phyloP scores from a whole-genome alignment of 345 rosid species.

The Gossypium sturtianum region DNA sequence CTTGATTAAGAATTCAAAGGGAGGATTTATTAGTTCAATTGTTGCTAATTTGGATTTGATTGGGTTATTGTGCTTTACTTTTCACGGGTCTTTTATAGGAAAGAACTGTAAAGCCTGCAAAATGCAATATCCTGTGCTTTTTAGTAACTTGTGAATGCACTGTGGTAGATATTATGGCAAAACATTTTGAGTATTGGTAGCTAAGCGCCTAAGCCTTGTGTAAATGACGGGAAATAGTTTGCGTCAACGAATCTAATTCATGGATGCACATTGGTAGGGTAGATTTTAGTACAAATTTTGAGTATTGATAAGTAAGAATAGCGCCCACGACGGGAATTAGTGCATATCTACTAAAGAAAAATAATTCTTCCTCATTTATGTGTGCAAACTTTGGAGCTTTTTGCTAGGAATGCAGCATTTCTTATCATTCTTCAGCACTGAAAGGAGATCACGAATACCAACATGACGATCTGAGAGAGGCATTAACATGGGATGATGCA shows the following conservation, averaged over 20 bases:
- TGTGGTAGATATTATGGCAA: neutral
- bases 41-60: neutral
- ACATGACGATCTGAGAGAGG: constrained; percentile 20
- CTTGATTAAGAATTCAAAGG: neutral
- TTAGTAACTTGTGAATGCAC: neutral
- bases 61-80: neutral
- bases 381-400: neutral
- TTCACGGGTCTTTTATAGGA: neutral
- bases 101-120: neutral
- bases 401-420: neutral
- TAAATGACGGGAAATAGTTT: neutral
- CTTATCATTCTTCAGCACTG: neutral
- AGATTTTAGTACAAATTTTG: neutral
- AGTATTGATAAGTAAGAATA: neutral
- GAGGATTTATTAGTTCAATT: neutral
- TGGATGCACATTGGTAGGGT: neutral
- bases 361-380: neutral
- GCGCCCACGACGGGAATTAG: neutral
- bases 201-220: neutral
- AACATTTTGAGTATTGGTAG: neutral
- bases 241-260: neutral
- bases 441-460: neutral
- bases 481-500: constrained; percentile 66
- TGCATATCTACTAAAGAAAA: neutral
- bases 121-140: neutral